Percentiles rank a stretch among this genome's conserved stretches.
phyloP scores from a whole-genome alignment of 108 stramenopile genomes.

The Schizochytrium sp. region DNA sequence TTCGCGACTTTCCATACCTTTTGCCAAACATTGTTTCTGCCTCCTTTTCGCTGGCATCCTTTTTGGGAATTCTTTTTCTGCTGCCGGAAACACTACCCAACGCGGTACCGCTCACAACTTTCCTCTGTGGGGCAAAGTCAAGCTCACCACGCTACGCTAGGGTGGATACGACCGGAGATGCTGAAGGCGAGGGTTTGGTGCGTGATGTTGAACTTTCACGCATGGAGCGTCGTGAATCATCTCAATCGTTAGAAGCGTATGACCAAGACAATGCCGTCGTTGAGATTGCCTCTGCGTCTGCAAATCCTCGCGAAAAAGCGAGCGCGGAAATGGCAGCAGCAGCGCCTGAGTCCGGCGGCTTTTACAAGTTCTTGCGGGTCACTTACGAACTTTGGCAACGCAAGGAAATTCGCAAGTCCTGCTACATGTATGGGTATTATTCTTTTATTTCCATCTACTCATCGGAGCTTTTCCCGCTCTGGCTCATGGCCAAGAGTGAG shows the following conservation, averaged over 20 bases:
- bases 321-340: not conserved
- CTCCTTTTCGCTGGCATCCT: not conserved
- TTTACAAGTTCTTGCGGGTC: not conserved
- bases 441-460: not conserved
- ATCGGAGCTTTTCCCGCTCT: slow-evolving; percentile 7
- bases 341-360: not conserved
- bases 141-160: too few species aligned
- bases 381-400: not conserved
- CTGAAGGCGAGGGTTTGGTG: not conserved
- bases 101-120: not conserved
- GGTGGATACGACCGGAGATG: too few species aligned
- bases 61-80: slow-evolving; percentile 19
- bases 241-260: too few species aligned
- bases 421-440: not conserved
- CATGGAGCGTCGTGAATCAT: too few species aligned
- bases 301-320: too few species aligned
- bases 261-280: too few species aligned
- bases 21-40: slow-evolving; percentile 35
- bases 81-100: slow-evolving; percentile 25
- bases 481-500: not conserved
- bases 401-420: not conserved
- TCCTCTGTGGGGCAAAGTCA: not conserved
- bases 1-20: slow-evolving; percentile 24
- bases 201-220: too few species aligned
- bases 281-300: too few species aligned